phyloP scores from a whole-genome alignment of 331 rosid genomes.

The Malus hybrid region DNA sequence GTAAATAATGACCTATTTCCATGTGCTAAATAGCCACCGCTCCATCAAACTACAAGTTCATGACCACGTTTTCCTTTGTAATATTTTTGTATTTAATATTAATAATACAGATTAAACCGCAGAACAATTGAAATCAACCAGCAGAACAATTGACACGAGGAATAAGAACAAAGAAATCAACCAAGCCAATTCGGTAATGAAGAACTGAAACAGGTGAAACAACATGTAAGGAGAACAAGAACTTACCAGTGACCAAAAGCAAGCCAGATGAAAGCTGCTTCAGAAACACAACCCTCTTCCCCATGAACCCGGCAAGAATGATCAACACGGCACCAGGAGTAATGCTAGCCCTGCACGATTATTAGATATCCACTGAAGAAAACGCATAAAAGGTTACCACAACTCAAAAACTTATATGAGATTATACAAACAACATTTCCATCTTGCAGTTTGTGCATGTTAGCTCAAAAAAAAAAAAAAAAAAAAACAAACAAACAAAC shows the following conservation, averaged over 20 bases:
- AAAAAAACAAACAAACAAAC: too few species aligned
- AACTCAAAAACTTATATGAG: not conserved
- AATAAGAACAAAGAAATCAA: not conserved
- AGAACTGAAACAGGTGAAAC: not conserved
- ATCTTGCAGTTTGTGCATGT: too few species aligned
- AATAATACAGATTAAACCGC: not conserved
- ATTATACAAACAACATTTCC: too few species aligned
- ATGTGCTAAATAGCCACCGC: not conserved
- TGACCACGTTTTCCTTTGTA: not conserved
- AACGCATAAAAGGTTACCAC: not conserved
- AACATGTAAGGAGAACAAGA: too few species aligned
- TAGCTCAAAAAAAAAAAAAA: too few species aligned
- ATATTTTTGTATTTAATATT: not conserved
- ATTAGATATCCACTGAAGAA: not conserved
- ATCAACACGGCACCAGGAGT: conserved; percentile 41
- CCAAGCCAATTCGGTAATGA: not conserved
- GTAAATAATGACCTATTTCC: not conserved
- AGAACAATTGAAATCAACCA: not conserved
- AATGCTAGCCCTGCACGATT: conserved; percentile 37
- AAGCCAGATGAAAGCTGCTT: conserved; percentile 40
- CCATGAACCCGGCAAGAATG: conserved; percentile 61
- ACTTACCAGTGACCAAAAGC: conserved; percentile 10
- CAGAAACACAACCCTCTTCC: conserved; percentile 55
- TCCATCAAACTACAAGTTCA: not conserved
- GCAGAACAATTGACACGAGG: not conserved